Base-by-base conservation (phyloP, 2,329 filamentous ascomycete species). In the Anisogramma anomala region DNA sequence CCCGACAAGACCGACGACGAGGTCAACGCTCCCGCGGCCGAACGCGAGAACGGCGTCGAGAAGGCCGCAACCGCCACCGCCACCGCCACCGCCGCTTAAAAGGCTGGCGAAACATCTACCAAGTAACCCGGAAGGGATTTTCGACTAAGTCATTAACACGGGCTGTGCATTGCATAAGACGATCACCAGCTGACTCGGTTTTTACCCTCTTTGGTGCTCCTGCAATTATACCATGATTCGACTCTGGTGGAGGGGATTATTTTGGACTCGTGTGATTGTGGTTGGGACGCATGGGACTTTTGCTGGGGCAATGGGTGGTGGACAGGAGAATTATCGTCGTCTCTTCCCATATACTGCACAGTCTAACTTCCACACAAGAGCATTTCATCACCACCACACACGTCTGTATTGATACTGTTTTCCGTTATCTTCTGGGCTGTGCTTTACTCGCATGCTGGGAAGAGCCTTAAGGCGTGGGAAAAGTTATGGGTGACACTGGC, bases 1-100 rank as follows among this genome's bases (percentile, higher is more conserved):
- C 91, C 91, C 51, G 89, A 93, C 69, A 98, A 96, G 82, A 80
- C 77, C 47, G 77, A 82, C 51, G 89, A 95, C 67, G 89, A 95
- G 61, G 78, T 83, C 58, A 82, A 72, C 56, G 66, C 66, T 49
- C 63, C 63, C 43, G 58, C 60, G 38, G 60, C 59, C 6, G 50
- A 53, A 54, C 52, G 55, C 48, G 64, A 66, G 56, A 64, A 66
- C 52, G 64, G 60, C 46, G 53, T 56, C 42, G 53, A 64, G 53
- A 64, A 71, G 43, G 36, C 46, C 36, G 37, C 50, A 9, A 49
- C 46, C 23, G 36, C 50, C 13, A 40, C 48, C 19, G 52, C 62
- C 41, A 59, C 60, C 23, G 36, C 50, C 13, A 40, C 48, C 19
- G 52, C 62, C 41, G 60, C 60, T n/a, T 47, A 59, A 60, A 52